Evolutionary conservation across 139 green algal genomes (phyloP), one percentile per base, ranked within the genome.

Genomic region (Coccomyxa sp.): DNA sequence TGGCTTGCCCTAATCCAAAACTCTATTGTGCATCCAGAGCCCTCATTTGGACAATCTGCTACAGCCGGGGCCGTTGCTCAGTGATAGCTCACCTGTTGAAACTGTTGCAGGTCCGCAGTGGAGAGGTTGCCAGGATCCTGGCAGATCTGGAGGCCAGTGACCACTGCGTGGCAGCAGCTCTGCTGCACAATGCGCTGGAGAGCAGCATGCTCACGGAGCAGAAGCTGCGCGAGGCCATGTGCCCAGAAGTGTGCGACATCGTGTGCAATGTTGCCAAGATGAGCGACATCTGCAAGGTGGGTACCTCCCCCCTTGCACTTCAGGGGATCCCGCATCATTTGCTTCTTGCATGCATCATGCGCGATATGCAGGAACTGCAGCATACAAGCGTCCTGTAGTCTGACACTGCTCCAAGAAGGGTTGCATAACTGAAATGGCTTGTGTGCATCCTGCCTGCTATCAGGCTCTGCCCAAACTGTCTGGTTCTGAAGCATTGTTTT

Each of bases 141-240:
- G 89, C 90, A 34, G 85, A 92, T 3, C 68, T 95, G 58, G 90
- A 91, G 14, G 78, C 93, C 27, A 89, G 92, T 74, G 87, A 86
- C 8, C 68, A 82, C 54, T 87, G 82, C 10, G 88, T 97, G 18
- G 88, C 85, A 29, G 88, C 90, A 0, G 90, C 81, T 6, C 79
- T 97, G 70, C 83, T 96, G 68, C 87, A 94, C 68, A 88, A 94
- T 68, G 83, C 83, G 22, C 64, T 94, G 16, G 81, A 90, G n/a
- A 71, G 75, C 41, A 88, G 85, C 36, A 72, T 75, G 39, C 69
- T 88, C 33, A 84, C 83, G 10, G 77, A 87, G 18, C 73, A 44
- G 2, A 74, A 90, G 78, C 82, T 96, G 38, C 75, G 88, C 36
- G 80, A 85, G 58, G 35, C 76, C 39, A 35, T 82, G 34, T 40